Conservation (phyloP, 176 grass and related monocot species). For the Rhynchospora pubera region DNA sequence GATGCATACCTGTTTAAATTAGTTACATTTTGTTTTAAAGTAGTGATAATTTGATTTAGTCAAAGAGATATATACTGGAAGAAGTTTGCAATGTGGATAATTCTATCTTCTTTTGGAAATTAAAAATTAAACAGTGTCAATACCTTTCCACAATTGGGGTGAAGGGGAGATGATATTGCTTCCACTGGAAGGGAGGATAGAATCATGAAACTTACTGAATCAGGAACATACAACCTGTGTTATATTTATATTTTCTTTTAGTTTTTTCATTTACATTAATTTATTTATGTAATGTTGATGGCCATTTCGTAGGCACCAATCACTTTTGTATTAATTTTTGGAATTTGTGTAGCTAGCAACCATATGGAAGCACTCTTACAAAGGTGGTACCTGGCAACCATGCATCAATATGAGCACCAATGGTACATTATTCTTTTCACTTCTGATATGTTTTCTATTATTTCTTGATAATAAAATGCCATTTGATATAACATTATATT, state of each 20-base stretch:
- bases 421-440: constrained; percentile 38
- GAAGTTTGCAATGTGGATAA: not conserved
- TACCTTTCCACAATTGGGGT: not conserved
- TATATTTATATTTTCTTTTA: constrained; percentile 3
- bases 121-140: constrained; percentile 14
- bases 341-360: constrained; percentile 75
- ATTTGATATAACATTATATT: constrained; percentile 28
- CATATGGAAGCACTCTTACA: constrained; percentile 84
- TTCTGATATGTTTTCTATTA: constrained; percentile 4
- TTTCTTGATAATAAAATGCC: constrained; percentile 2
- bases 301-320: not conserved
- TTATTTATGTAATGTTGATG: not conserved
- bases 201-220: constrained; percentile 1
- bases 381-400: constrained; percentile 70
- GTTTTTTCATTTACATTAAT: constrained; percentile 8
- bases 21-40: not conserved
- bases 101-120: constrained; percentile 13
- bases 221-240: not conserved
- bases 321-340: constrained; percentile 18
- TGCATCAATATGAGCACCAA: constrained; percentile 64
- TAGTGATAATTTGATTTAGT: not conserved
- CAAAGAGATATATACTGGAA: not conserved
- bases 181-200: not conserved
- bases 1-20: constrained; percentile 7
- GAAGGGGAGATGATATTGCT: constrained; percentile 4